phyloP scores from a whole-genome alignment of 2,329 filamentous ascomycete species.

The Bretziella fagacearum region DNA sequence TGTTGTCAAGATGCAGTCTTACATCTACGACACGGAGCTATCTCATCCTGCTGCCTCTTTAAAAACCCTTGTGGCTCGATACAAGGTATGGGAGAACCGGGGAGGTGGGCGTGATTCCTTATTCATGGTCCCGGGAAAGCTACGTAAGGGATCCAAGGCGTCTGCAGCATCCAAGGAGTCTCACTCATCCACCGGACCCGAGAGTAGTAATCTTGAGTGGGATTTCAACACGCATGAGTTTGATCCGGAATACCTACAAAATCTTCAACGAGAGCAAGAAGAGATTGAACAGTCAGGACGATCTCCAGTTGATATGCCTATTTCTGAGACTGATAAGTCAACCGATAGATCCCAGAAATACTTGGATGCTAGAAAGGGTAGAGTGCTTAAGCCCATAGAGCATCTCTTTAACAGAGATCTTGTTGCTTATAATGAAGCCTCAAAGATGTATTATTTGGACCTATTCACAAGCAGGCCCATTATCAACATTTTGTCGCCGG shows the following conservation, averaged over 20 bases:
- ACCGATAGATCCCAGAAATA: not conserved
- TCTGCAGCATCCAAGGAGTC: slow-evolving; percentile 28
- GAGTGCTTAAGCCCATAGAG: slow-evolving; percentile 40
- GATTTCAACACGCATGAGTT: slow-evolving; percentile 5
- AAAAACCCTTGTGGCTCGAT: slow-evolving; percentile 50
- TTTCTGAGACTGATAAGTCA: not conserved
- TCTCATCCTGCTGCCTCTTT: slow-evolving; percentile 48
- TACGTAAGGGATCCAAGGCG: slow-evolving; percentile 7
- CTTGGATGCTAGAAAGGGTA: not conserved
- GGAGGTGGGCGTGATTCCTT: slow-evolving; percentile 53
- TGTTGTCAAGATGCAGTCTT: slow-evolving; percentile 51
- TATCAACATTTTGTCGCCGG: slow-evolving; percentile 20
- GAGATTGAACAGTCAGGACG: not conserved
- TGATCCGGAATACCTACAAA: not conserved
- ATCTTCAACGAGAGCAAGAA: not conserved
- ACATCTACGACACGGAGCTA: slow-evolving; percentile 45
- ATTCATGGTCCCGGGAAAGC: slow-evolving; percentile 23
- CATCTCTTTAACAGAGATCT: slow-evolving; percentile 51
- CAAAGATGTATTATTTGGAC: slow-evolving; percentile 35
- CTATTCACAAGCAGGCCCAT: slow-evolving; percentile 23
- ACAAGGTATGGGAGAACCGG: slow-evolving; percentile 57
- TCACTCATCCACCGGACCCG: slow-evolving; percentile 25
- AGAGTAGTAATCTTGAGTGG: slow-evolving; percentile 6
- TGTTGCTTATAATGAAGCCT: slow-evolving; percentile 47
- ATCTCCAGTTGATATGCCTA: not conserved